A percentile compares a stretch with the other conserved stretches of the same genome.
Evolutionary conservation across 1,139 yeast species (phyloP).

Genomic region (Kluyveromyces sp.): DNA sequence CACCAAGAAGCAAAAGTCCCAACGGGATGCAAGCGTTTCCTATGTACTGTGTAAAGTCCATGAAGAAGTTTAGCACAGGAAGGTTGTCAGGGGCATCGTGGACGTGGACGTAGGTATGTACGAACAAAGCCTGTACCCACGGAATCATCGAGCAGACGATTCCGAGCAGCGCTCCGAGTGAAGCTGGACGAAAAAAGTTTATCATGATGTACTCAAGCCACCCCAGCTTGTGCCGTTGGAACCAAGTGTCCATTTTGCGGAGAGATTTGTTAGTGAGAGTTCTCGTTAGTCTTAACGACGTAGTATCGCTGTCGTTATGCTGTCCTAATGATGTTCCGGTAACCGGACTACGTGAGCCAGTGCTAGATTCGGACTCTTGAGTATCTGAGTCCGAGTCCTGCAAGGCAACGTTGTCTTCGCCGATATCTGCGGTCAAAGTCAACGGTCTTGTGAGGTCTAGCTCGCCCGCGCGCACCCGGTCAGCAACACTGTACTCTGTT

Average conservation of each 20-base stretch:
- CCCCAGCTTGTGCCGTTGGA: slow-evolving; percentile 16
- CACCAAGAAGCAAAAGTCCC: slow-evolving; percentile 69
- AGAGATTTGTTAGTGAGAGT: slow-evolving; percentile 1
- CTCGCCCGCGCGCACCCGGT: slow-evolving; percentile 24
- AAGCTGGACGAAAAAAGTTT: slow-evolving; percentile 53
- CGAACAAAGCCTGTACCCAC: slow-evolving; percentile 65
- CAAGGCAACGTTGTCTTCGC: slow-evolving; percentile 17
- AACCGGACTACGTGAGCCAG: slow-evolving; percentile 10
- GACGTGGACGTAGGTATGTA: slow-evolving; percentile 34
- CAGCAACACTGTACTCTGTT: slow-evolving; percentile 48
- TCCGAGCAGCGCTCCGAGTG: slow-evolving; percentile 47
- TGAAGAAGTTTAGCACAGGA: slow-evolving; percentile 75
- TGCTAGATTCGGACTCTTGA: not conserved
- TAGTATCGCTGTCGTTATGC: slow-evolving; percentile 10
- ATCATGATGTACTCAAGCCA: slow-evolving; percentile 32
- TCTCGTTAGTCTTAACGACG: not conserved
- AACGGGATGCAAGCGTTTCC: slow-evolving; percentile 83
- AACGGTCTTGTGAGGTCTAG: slow-evolving; percentile 25
- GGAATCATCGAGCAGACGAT: slow-evolving; percentile 60
- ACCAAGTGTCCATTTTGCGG: slow-evolving; percentile 2
- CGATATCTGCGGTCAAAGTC: slow-evolving; percentile 26
- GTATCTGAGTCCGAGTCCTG: slow-evolving; percentile 3
- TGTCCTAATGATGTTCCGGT: slow-evolving; percentile 5
- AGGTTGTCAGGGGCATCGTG: slow-evolving; percentile 72
- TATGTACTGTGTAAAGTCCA: slow-evolving; percentile 66